Conservation (phyloP, 805 yeast species). For the Metschnikowia matae region DNA sequence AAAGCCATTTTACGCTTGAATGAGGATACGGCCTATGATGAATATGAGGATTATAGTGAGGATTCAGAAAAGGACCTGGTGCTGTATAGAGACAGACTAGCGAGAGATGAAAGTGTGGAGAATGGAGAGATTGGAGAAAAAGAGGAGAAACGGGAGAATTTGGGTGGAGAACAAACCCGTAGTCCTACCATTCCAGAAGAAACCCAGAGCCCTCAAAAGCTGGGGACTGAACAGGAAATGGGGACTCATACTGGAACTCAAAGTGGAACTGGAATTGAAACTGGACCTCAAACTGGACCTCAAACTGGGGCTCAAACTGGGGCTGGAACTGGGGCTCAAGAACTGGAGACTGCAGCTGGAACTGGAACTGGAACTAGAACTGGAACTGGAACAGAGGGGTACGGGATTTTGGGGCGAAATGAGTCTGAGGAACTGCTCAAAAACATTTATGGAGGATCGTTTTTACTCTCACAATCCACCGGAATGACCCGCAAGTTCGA, state of each 20-base stretch:
- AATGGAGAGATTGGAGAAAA: not conserved
- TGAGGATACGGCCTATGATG: constrained; percentile 33
- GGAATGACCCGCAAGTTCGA: constrained; percentile 35
- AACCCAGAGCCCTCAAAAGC: no score
- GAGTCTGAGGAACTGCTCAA: constrained; percentile 24
- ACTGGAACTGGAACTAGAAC: not conserved
- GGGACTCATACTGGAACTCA: not conserved
- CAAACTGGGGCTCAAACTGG: not conserved
- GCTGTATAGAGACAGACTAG: not conserved
- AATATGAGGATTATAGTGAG: constrained; percentile 34
- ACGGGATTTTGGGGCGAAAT: constrained; percentile 17
- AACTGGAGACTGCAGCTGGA: no score
- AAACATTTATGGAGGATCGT: constrained; percentile 40
- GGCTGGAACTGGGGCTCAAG: no score
- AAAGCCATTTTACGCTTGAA: constrained; percentile 38
- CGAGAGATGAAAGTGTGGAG: not conserved
- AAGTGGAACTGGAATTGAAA: not conserved
- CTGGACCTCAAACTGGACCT: no score
- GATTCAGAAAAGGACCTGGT: constrained; percentile 14
- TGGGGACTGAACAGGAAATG: no score
- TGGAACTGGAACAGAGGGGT: not conserved
- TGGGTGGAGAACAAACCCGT: no score
- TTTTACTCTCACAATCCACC: constrained; percentile 41
- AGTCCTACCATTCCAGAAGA: no score
- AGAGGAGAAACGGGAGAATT: no score